Evolutionary conservation across 164 flowering plant genomes (phyloP).

Genomic region (Euptelea pleiosperma): DNA sequence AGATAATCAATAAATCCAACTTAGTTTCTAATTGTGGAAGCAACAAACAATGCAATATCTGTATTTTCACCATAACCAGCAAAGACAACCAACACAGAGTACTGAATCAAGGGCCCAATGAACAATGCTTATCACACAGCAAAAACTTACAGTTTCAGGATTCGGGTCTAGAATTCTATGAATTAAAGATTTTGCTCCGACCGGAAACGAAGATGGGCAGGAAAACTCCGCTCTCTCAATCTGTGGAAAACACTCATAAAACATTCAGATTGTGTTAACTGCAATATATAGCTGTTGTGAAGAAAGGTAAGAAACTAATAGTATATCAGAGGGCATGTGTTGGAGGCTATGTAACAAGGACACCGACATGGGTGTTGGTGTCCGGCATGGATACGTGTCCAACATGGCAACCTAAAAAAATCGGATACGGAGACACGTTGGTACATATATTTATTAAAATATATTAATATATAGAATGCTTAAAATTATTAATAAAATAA

Average conservation of each 20-base stretch:
- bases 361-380: too few species aligned
- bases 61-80: background rate
- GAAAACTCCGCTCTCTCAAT: slow-evolving; percentile 77
- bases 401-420: too few species aligned
- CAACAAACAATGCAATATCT: background rate
- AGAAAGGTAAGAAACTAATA: background rate
- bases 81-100: background rate
- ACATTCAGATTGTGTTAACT: background rate
- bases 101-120: background rate
- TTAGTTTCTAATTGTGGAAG: background rate
- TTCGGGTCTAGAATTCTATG: slow-evolving; percentile 83
- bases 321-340: background rate
- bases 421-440: too few species aligned
- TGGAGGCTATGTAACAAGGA: background rate
- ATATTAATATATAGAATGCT: too few species aligned
- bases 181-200: slow-evolving; percentile 87
- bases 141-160: slow-evolving; percentile 75
- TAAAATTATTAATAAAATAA: too few species aligned
- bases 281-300: background rate
- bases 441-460: too few species aligned
- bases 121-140: background rate
- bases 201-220: slow-evolving; percentile 90
- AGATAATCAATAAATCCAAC: too few species aligned
- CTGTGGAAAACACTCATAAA: slow-evolving; percentile 37
- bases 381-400: too few species aligned